Evolutionary conservation across 2,329 filamentous ascomycete species (phyloP).

Genomic region (Alternaria longipes): DNA sequence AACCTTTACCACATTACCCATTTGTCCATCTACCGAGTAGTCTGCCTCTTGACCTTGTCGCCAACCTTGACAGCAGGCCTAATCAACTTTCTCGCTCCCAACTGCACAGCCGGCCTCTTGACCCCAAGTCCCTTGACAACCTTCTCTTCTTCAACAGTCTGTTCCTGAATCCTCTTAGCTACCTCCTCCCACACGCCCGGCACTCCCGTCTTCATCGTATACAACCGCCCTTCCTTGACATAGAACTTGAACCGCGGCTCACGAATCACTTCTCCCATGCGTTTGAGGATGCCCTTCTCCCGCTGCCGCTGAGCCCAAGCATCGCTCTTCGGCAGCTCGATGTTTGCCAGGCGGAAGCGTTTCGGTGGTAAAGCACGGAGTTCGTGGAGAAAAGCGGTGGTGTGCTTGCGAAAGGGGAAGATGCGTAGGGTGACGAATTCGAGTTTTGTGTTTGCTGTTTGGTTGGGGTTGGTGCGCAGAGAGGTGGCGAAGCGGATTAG

Average conservation of each 20-base stretch:
- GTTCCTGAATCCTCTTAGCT: constrained; percentile 38
- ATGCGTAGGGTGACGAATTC: constrained; percentile 50
- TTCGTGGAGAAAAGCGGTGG: constrained; percentile 41
- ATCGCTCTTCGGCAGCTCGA: constrained; percentile 39
- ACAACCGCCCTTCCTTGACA: constrained; percentile 45
- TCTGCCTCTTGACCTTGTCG: constrained; percentile 40
- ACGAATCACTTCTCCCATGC: constrained; percentile 34
- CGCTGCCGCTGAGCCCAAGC: constrained; percentile 31
- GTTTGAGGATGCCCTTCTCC: constrained; percentile 28
- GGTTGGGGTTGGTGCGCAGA: constrained; percentile 22
- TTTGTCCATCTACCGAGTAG: constrained; percentile 17
- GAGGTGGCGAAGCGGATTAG: constrained; percentile 38
- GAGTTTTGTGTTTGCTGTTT: constrained; percentile 39
- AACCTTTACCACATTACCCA: not conserved
- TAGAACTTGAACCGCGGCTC: constrained; percentile 49
- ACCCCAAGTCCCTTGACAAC: not conserved
- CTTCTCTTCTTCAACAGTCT: constrained; percentile 25
- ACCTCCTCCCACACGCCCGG: constrained; percentile 51
- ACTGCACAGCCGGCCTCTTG: constrained; percentile 10
- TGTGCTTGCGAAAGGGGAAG: constrained; percentile 44
- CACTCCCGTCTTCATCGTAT: constrained; percentile 43
- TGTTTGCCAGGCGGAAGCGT: constrained; percentile 43
- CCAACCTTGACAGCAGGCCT: constrained; percentile 9
- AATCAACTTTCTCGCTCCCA: not conserved
- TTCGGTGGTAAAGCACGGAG: constrained; percentile 43